Percentiles rank a stretch among this genome's conserved stretches.
phyloP scores from a whole-genome alignment of 2,329 filamentous ascomycete species.

The Trichoderma pleuroti region DNA sequence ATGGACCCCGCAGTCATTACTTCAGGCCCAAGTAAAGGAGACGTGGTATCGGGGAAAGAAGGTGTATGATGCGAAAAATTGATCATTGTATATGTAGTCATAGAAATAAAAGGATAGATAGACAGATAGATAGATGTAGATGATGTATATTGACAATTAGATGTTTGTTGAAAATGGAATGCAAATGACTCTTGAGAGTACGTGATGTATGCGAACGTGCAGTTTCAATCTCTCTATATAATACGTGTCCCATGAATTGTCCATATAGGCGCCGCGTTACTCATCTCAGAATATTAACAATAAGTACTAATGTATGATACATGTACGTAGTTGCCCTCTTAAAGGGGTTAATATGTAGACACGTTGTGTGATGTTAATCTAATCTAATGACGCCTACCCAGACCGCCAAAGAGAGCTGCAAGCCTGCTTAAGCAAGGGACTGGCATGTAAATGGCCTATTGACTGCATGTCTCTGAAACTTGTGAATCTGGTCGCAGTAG shows the following conservation, averaged over 20 bases:
- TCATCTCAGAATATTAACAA: neutral
- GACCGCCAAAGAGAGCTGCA: neutral
- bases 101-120: neutral
- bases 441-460: slow-evolving; percentile 1
- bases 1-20: slow-evolving; percentile 2
- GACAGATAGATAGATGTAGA: neutral
- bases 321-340: neutral
- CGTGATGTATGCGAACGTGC: neutral
- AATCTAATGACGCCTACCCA: neutral
- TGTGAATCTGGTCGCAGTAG: neutral
- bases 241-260: neutral
- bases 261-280: neutral
- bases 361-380: neutral
- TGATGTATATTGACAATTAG: neutral
- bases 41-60: slow-evolving; percentile 4
- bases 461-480: neutral
- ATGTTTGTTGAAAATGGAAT: neutral
- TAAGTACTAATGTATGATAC: too few relatives aligned
- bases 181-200: neutral
- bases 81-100: neutral
- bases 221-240: too few relatives aligned
- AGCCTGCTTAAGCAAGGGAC: neutral
- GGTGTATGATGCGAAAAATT: neutral
- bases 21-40: neutral
- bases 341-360: neutral